Conservation (phyloP, 2,329 filamentous ascomycete species). For the Chrysoporthe austroafricana region DNA sequence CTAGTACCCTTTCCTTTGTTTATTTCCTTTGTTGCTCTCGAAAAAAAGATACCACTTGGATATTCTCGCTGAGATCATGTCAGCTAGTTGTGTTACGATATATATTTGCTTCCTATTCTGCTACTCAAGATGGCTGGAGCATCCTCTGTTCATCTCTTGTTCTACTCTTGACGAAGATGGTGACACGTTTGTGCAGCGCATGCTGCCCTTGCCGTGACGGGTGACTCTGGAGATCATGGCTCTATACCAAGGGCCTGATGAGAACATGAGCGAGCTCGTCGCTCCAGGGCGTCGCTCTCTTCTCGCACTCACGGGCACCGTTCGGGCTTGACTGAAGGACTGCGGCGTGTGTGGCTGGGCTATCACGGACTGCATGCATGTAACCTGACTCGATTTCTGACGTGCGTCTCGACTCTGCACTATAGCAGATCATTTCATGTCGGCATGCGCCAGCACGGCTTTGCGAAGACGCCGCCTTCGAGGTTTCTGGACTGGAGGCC, state of each 20-base stretch:
- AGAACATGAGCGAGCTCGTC: too few relatives aligned
- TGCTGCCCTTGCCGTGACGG: not conserved
- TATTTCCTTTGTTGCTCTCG: conserved; percentile 17
- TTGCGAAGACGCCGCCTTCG: too few relatives aligned
- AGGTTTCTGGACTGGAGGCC: too few relatives aligned
- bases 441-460: too few relatives aligned
- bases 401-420: too few relatives aligned
- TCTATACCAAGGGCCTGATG: not conserved
- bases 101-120: conserved; percentile 8
- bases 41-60: conserved; percentile 27
- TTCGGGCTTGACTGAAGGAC: too few relatives aligned
- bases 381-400: too few relatives aligned
- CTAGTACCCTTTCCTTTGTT: not conserved
- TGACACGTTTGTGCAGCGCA: not conserved
- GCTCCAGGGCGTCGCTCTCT: too few relatives aligned
- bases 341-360: too few relatives aligned
- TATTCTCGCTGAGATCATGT: conserved; percentile 11
- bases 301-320: too few relatives aligned
- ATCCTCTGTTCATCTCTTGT: not conserved
- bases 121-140: not conserved
- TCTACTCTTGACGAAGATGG: not conserved
- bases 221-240: not conserved
- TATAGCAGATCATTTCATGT: too few relatives aligned
- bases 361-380: too few relatives aligned
- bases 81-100: conserved; percentile 10